Conservation (phyloP, 441 rosid species). For the Eruca vesicaria region DNA sequence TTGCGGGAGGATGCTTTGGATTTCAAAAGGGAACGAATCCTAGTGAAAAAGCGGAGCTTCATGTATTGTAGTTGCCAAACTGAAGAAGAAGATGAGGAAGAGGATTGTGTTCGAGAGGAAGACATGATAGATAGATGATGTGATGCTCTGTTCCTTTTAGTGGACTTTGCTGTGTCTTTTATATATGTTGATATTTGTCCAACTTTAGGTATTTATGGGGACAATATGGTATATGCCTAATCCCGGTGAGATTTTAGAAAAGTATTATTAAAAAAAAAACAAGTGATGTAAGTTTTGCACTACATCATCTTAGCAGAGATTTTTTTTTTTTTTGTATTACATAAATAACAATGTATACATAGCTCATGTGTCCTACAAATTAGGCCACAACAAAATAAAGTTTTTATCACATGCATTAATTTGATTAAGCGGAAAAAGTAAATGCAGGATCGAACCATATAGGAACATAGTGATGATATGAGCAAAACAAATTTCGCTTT, state of each 20-base stretch:
- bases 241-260: background rate
- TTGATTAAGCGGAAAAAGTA: background rate
- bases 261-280: background rate
- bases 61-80: conserved; percentile 40
- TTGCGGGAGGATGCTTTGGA: conserved; percentile 42
- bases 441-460: background rate
- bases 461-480: background rate
- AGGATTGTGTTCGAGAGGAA: conserved; percentile 33
- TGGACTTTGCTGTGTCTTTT: conserved; percentile 24
- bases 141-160: conserved; percentile 18
- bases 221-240: conserved; percentile 7
- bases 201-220: conserved; percentile 19
- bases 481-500: background rate
- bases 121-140: conserved; percentile 26
- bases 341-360: background rate
- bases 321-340: no score
- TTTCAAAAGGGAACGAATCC: conserved; percentile 54
- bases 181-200: background rate
- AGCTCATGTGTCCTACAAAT: background rate
- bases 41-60: conserved; percentile 56
- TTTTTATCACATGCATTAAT: background rate
- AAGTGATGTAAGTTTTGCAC: background rate
- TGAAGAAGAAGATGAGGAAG: conserved; percentile 35
- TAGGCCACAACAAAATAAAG: background rate
- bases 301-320: no score